Evolutionary conservation across 371 early-diverging fungal species (phyloP).

Genomic region (Apophysomyces sp.): DNA sequence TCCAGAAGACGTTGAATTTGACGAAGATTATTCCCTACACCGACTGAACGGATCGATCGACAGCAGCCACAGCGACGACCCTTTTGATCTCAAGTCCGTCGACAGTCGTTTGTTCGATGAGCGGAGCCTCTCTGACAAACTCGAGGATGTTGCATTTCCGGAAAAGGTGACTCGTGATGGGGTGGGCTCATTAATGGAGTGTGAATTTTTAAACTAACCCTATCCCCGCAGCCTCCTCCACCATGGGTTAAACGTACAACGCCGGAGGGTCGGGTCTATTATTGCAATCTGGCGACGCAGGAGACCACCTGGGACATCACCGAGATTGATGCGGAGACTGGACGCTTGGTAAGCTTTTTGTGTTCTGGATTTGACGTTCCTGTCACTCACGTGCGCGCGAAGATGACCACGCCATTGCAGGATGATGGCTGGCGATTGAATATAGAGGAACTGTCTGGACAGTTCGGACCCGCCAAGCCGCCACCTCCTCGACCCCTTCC

Average conservation of each 20-base stretch:
- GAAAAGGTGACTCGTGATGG: conserved; percentile 15
- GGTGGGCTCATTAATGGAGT: background rate
- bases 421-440: conserved; percentile 2
- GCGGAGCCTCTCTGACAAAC: background rate
- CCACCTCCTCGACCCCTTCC: conserved; percentile 15
- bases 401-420: background rate
- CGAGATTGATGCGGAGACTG: conserved; percentile 6
- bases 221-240: conserved; percentile 29
- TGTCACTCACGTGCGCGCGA: too few relatives aligned
- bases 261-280: conserved; percentile 65
- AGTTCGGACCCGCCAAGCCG: conserved; percentile 3
- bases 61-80: conserved; percentile 12
- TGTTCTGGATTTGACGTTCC: too few relatives aligned
- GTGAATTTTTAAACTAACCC: background rate
- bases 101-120: conserved; percentile 20
- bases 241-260: conserved; percentile 58
- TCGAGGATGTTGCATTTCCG: conserved; percentile 12
- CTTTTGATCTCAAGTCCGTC: conserved; percentile 14
- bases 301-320: conserved; percentile 61
- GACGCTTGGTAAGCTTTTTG: background rate
- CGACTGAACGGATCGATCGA: conserved; percentile 15
- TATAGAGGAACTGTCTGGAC: conserved; percentile 1
- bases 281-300: conserved; percentile 71
- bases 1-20: conserved; percentile 30
- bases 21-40: conserved; percentile 8